Conservation (phyloP, 2,329 filamentous ascomycete genomes). For the Aspergillus sp. region DNA sequence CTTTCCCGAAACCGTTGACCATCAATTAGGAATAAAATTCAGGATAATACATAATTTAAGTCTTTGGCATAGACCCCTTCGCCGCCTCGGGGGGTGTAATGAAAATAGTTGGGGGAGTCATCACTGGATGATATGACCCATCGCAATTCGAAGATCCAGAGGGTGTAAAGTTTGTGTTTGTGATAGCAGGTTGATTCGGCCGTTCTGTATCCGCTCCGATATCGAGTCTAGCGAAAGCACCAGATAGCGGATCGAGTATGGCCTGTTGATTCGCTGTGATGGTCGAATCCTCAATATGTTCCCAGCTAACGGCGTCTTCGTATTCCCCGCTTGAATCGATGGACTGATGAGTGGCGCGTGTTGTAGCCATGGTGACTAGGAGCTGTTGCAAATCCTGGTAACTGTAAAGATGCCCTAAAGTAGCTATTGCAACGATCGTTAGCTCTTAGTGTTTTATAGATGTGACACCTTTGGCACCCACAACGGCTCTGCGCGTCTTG, state of each 20-base stretch:
- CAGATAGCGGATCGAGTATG: not conserved
- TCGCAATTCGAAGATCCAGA: not conserved
- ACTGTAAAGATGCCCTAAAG: not conserved
- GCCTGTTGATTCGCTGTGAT: not conserved
- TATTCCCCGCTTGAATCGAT: conserved; percentile 2
- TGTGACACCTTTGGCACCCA: not conserved
- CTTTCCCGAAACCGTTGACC: not conserved
- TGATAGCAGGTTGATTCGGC: not conserved
- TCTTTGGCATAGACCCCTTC: not conserved
- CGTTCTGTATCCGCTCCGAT: not conserved
- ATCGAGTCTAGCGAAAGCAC: not conserved
- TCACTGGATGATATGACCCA: not conserved
- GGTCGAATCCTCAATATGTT: conserved; percentile 12
- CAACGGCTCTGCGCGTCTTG: not conserved
- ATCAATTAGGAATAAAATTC: not conserved
- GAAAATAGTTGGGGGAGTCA: not conserved
- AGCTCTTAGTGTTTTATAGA: not conserved
- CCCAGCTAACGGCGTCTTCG: conserved; percentile 14
- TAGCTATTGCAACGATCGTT: not conserved
- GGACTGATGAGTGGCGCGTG: not conserved
- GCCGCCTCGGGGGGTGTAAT: not conserved
- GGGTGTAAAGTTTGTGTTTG: not conserved
- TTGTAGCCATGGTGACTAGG: conserved; percentile 1
- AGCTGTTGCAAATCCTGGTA: not conserved
- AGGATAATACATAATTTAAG: not conserved